Evolutionary conservation across 352 stramenopile species (phyloP).

Genomic region (Pythium myriotylum): DNA sequence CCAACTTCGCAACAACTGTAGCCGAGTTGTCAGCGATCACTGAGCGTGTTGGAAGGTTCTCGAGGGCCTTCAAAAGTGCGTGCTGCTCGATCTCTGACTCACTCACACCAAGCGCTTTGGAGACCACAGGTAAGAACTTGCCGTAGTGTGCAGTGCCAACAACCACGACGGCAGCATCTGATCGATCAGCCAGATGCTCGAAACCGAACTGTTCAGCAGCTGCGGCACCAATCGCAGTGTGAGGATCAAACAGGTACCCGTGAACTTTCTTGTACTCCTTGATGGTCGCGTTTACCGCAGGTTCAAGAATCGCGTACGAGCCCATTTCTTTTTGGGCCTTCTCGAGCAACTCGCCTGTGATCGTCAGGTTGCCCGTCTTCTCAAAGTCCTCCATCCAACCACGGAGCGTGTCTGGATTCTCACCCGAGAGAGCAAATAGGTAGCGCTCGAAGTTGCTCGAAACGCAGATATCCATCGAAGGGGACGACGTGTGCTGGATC

Average conservation of each 20-base stretch:
- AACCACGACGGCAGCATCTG: slow-evolving; percentile 86
- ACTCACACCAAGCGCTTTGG: slow-evolving; percentile 80
- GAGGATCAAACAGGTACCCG: slow-evolving; percentile 97
- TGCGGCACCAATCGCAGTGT: slow-evolving; percentile 94
- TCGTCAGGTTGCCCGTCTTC: slow-evolving; percentile 92
- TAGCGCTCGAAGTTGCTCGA: slow-evolving; percentile 99
- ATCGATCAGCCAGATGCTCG: slow-evolving; percentile 55
- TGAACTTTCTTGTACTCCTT: slow-evolving; percentile 90
- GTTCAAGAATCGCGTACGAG: slow-evolving; percentile 84
- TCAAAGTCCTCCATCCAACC: slow-evolving; percentile 97
- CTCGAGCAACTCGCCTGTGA: slow-evolving; percentile 88
- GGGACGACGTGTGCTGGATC: slow-evolving; percentile 95
- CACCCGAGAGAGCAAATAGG: slow-evolving; percentile 95
- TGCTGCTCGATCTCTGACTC: slow-evolving; percentile 76
- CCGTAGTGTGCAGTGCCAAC: slow-evolving; percentile 97
- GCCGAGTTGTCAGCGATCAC: slow-evolving; percentile 67
- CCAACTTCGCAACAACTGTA: slow-evolving; percentile 56
- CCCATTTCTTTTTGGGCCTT: slow-evolving; percentile 94
- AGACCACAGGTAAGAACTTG: slow-evolving; percentile 96
- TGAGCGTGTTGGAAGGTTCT: slow-evolving; percentile 67
- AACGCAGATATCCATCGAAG: slow-evolving; percentile 99
- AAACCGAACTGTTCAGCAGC: slow-evolving; percentile 87
- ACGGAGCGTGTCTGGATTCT: slow-evolving; percentile 89
- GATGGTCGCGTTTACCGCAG: slow-evolving; percentile 93
- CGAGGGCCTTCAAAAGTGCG: slow-evolving; percentile 71